These are phyloP conservation scores for Salix exigua DNA, from an alignment of 345 rosid genomes.

Conservation along the genomic window DNA sequence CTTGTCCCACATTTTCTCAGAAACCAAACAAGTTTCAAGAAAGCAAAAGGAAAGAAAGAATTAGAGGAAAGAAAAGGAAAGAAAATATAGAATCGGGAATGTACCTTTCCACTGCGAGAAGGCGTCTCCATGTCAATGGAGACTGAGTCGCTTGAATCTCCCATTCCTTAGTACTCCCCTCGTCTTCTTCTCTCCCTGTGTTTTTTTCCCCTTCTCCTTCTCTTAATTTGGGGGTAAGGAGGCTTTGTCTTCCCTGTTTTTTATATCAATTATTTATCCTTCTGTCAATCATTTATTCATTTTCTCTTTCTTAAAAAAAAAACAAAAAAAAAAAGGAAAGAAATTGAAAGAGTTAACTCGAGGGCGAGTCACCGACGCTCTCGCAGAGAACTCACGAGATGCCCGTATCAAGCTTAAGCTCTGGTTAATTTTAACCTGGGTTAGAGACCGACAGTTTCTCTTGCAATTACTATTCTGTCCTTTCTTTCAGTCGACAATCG, in stretches of 20 bases:
- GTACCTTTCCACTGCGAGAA: constrained; percentile 73
- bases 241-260: neutral
- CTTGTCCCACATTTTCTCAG: constrained; percentile 26
- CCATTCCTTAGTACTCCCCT: constrained; percentile 40
- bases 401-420: constrained; percentile 38
- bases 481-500: neutral
- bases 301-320: constrained; percentile 7
- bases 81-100: constrained; percentile 14
- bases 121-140: constrained; percentile 77
- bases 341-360: constrained; percentile 28
- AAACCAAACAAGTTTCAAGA: constrained; percentile 20
- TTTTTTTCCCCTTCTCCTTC: constrained; percentile 15
- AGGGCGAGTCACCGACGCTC: constrained; percentile 82
- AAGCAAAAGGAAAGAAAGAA: neutral
- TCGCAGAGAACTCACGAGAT: constrained; percentile 31
- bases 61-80: neutral
- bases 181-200: neutral
- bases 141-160: constrained; percentile 84
- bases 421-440: constrained; percentile 50
- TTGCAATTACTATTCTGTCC: constrained; percentile 27
- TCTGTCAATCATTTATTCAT: neutral
- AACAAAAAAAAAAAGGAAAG: neutral
- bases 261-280: neutral
- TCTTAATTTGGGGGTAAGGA: neutral
- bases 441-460: constrained; percentile 55